These are phyloP conservation scores for Graphiopsis chlorocephala DNA, from an alignment of 2,329 filamentous ascomycete genomes.

Conservation along the genomic window DNA sequence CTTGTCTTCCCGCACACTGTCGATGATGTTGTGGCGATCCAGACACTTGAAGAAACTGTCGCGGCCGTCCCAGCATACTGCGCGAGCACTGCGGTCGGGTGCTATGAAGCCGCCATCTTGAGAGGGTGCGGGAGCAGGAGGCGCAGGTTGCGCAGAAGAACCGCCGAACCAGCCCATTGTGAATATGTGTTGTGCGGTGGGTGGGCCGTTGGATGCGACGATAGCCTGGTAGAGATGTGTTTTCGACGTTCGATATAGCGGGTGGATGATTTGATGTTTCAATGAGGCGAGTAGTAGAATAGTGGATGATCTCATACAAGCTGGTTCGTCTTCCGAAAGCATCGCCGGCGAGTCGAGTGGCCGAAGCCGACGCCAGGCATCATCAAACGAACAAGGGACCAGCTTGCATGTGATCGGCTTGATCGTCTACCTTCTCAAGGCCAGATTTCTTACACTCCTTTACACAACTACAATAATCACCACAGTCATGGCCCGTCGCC, in stretches of 20 bases:
- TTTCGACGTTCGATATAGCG: background rate
- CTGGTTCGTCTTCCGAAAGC: background rate
- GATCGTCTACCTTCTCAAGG: background rate
- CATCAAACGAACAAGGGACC: conserved; percentile 10
- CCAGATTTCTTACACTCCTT: conserved; percentile 4
- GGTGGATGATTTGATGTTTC: background rate
- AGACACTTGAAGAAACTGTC: conserved; percentile 88
- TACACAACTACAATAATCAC: background rate
- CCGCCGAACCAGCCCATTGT: conserved; percentile 38
- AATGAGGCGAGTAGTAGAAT: background rate
- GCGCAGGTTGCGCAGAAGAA: conserved; percentile 26
- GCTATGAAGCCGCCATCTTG: conserved; percentile 66
- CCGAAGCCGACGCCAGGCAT: background rate
- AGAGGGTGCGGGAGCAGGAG: conserved; percentile 24
- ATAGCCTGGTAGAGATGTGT: background rate
- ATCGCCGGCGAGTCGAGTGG: background rate
- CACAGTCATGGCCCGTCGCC: conserved; percentile 53
- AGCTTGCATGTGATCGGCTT: background rate
- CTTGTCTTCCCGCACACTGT: conserved; percentile 60
- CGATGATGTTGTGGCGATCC: conserved; percentile 76
- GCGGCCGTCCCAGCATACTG: conserved; percentile 83
- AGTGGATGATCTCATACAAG: background rate
- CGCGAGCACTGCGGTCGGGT: conserved; percentile 78
- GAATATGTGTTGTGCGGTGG: background rate
- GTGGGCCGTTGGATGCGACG: background rate